Evolutionary conservation across 176 grass and related monocot species (phyloP).

Genomic region (Neostapfia colusana): DNA sequence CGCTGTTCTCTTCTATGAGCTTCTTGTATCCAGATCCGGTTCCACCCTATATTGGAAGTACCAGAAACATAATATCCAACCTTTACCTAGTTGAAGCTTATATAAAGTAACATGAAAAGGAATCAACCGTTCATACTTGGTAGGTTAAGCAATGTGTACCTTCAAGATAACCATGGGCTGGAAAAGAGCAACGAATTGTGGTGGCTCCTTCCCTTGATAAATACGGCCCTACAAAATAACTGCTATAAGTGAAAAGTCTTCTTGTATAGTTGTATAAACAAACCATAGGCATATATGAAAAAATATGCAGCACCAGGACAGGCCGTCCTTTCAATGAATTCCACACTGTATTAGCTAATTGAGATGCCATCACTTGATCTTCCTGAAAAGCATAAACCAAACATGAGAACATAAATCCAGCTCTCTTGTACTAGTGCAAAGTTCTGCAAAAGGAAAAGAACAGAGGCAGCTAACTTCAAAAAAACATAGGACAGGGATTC

Average conservation of each 20-base stretch:
- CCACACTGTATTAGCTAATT: slow-evolving; percentile 74
- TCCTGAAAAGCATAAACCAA: slow-evolving; percentile 55
- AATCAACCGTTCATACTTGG: slow-evolving; percentile 1
- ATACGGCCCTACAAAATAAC: slow-evolving; percentile 66
- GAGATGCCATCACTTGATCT: slow-evolving; percentile 61
- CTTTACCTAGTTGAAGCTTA: neutral
- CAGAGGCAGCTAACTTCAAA: neutral
- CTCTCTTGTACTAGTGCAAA: slow-evolving; percentile 1
- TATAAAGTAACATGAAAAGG: neutral
- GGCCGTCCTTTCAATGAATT: slow-evolving; percentile 91
- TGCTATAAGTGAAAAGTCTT: slow-evolving; percentile 35
- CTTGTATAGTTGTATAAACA: slow-evolving; percentile 14
- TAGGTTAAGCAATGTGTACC: slow-evolving; percentile 41
- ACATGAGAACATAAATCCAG: slow-evolving; percentile 22
- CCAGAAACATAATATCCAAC: slow-evolving; percentile 15
- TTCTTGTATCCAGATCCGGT: slow-evolving; percentile 74
- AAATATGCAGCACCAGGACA: slow-evolving; percentile 58
- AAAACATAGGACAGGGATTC: neutral
- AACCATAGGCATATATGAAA: slow-evolving; percentile 31
- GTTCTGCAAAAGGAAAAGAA: neutral
- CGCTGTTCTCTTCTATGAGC: slow-evolving; percentile 57
- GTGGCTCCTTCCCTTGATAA: slow-evolving; percentile 89
- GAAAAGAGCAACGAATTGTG: slow-evolving; percentile 93
- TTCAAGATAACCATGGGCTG: slow-evolving; percentile 95
- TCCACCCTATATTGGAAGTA: slow-evolving; percentile 55